Evolutionary conservation across 441 rosid species (phyloP).

Genomic region (Gossypium lobatum): DNA sequence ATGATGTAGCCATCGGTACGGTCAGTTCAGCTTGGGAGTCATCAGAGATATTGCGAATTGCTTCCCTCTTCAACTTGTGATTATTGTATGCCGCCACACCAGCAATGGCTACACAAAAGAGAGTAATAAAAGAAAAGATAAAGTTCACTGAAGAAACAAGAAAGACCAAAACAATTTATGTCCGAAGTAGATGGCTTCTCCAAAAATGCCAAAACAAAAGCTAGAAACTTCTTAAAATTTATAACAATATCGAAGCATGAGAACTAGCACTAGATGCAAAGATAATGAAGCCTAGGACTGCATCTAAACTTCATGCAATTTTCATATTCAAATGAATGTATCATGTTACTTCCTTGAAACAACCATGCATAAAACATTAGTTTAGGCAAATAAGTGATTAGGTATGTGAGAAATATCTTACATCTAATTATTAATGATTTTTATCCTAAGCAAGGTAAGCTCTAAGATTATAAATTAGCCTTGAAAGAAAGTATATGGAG

Average conservation of each 20-base stretch:
- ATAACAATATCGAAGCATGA: background rate
- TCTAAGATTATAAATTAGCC: background rate
- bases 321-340: background rate
- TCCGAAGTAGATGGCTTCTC: background rate
- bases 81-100: conserved; percentile 82
- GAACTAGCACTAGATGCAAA: background rate
- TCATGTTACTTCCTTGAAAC: background rate
- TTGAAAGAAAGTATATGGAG: background rate
- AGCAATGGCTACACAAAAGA: conserved; percentile 46
- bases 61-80: conserved; percentile 67
- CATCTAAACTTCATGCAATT: background rate
- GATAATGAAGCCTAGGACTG: background rate
- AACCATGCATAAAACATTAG: background rate
- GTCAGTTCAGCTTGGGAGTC: conserved; percentile 26
- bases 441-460: background rate
- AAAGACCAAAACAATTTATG: background rate
- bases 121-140: background rate
- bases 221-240: background rate
- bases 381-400: background rate
- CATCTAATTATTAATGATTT: background rate
- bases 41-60: conserved; percentile 24
- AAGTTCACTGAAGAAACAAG: background rate
- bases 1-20: conserved; percentile 26
- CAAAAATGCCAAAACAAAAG: background rate
- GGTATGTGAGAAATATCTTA: background rate